These are phyloP conservation scores for Flaveria robusta DNA, from an alignment of 129 eudicot species.

Conservation along the genomic window DNA sequence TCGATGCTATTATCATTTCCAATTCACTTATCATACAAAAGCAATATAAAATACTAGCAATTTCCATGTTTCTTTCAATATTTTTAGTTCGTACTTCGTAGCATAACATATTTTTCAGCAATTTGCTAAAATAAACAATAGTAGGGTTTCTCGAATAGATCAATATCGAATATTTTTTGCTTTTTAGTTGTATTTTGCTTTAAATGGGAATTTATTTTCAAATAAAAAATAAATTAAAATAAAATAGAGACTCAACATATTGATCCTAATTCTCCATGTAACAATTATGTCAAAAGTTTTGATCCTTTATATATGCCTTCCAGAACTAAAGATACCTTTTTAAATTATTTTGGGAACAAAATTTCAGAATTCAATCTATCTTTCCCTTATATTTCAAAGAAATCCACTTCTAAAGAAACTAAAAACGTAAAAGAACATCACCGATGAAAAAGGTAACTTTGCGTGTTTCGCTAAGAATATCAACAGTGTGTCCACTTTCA, in stretches of 20 bases:
- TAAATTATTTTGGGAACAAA: slow-evolving; percentile 28
- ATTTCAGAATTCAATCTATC: slow-evolving; percentile 20
- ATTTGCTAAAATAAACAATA: not conserved
- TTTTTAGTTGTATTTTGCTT: slow-evolving; percentile 24
- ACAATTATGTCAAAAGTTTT: slow-evolving; percentile 38
- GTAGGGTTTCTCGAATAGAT: slow-evolving; percentile 8
- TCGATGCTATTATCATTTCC: too few species aligned
- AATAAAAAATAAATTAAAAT: slow-evolving; percentile 27
- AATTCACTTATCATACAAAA: not conserved
- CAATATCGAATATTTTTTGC: slow-evolving; percentile 27
- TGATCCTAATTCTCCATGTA: slow-evolving; percentile 42
- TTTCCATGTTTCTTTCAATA: not conserved
- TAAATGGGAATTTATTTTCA: slow-evolving; percentile 7
- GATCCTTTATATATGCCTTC: slow-evolving; percentile 41
- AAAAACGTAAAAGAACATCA: not conserved
- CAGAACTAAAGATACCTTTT: slow-evolving; percentile 30
- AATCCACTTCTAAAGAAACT: slow-evolving; percentile 26
- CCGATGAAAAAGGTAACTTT: not conserved
- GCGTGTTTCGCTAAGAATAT: not conserved
- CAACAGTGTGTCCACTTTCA: not conserved
- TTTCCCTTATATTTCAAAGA: slow-evolving; percentile 31
- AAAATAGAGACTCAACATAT: slow-evolving; percentile 23
- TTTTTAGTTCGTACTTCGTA: not conserved
- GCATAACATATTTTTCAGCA: not conserved
- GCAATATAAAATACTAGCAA: not conserved